Percentiles rank a stretch among this genome's conserved stretches.
Conservation (phyloP, 1,284 basidiomycete species). For the Malassezia sympodialis region DNA sequence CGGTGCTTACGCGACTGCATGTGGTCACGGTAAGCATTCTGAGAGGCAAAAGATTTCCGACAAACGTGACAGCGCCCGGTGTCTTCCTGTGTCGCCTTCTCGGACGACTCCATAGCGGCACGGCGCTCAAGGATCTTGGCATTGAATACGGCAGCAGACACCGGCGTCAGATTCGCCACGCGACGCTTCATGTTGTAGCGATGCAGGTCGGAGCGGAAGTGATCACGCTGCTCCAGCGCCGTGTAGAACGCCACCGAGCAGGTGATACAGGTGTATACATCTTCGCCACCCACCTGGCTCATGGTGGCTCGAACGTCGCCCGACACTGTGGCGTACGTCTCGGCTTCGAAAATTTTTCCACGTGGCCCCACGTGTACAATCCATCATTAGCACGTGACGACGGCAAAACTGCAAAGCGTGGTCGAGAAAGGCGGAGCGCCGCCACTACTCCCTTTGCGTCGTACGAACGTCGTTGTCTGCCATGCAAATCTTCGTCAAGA, state of each 20-base stretch:
- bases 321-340: neutral
- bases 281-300: constrained; percentile 1
- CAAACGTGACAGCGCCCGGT: constrained; percentile 7
- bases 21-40: constrained; percentile 81
- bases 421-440: neutral
- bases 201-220: constrained; percentile 90
- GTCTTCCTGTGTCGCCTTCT: neutral
- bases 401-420: constrained; percentile 13
- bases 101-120: constrained; percentile 15
- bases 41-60: constrained; percentile 79
- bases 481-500: constrained; percentile 47
- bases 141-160: constrained; percentile 69
- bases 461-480: constrained; percentile 16
- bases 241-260: constrained; percentile 80
- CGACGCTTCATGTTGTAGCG: constrained; percentile 97
- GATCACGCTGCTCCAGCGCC: constrained; percentile 74
- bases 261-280: constrained; percentile 66
- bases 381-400: constrained; percentile 8
- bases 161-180: constrained; percentile 78
- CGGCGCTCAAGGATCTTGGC: constrained; percentile 63
- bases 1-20: constrained; percentile 81
- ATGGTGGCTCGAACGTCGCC: constrained; percentile 1
- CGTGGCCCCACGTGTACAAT: neutral
- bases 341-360: neutral
- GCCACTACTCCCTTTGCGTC: constrained; percentile 10